phyloP scores from a whole-genome alignment of 805 yeast species.

The Schwanniomyces polymorphus region DNA sequence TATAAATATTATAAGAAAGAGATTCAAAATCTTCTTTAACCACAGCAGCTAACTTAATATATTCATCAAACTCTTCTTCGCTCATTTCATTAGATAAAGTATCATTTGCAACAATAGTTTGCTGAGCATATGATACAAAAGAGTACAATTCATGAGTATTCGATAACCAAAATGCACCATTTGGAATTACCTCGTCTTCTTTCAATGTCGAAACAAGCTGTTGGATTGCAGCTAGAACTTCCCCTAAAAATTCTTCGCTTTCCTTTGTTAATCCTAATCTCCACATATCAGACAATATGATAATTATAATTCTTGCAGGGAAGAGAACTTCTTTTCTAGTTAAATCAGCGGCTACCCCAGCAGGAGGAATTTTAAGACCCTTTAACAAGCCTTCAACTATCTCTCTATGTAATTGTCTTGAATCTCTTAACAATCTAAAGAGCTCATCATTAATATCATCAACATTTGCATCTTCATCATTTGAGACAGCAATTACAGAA shows the following conservation, averaged over 20 bases:
- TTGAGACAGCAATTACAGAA: conserved; percentile 59
- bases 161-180: conserved; percentile 97
- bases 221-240: conserved; percentile 84
- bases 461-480: conserved; percentile 52
- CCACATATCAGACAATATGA: conserved; percentile 97
- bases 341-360: conserved; percentile 79
- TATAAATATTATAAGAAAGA: conserved; percentile 88
- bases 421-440: conserved; percentile 67
- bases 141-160: conserved; percentile 95
- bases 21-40: conserved; percentile 94
- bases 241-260: conserved; percentile 87
- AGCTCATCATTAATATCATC: conserved; percentile 77
- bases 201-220: conserved; percentile 73
- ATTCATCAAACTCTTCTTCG: conserved; percentile 86
- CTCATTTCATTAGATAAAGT: conserved; percentile 80
- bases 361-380: conserved; percentile 82
- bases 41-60: conserved; percentile 82
- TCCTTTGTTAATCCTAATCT: conserved; percentile 90
- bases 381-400: conserved; percentile 83
- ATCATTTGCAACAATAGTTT: conserved; percentile 85
- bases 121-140: conserved; percentile 91
- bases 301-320: conserved; percentile 93
- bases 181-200: conserved; percentile 84
- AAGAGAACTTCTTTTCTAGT: conserved; percentile 88
- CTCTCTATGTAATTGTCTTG: conserved; percentile 73